Conservation (phyloP, 192 early-diverging fungal species). For the Obelidium mucronatum region DNA sequence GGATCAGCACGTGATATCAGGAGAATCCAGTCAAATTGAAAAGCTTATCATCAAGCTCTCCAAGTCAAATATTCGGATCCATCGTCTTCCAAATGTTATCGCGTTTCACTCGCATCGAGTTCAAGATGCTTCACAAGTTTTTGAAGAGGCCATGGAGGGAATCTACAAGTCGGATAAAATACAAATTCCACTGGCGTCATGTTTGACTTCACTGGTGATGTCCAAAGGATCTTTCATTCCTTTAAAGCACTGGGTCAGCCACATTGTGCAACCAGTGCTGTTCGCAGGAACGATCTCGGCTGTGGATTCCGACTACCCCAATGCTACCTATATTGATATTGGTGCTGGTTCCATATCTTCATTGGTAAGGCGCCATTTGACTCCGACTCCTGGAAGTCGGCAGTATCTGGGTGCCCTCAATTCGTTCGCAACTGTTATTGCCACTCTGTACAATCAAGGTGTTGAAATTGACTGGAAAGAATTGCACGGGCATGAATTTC, state of each 20-base stretch:
- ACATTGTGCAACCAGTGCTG: slow-evolving; percentile 14
- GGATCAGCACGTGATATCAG: not conserved
- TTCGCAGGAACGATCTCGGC: not conserved
- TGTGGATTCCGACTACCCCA: not conserved
- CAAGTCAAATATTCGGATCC: not conserved
- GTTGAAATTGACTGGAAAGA: not conserved
- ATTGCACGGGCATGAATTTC: not conserved
- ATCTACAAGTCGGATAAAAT: not conserved
- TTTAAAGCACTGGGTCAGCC: slow-evolving; percentile 2
- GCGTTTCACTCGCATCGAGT: slow-evolving; percentile 15
- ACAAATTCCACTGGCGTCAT: not conserved
- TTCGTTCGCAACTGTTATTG: not conserved
- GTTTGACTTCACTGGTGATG: not conserved
- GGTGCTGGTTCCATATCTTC: not conserved
- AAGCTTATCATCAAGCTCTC: not conserved
- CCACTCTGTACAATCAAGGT: not conserved
- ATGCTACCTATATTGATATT: not conserved
- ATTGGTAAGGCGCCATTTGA: not conserved
- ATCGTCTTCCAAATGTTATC: not conserved
- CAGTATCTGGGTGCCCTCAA: not conserved
- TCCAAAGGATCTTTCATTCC: not conserved
- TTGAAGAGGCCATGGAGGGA: not conserved
- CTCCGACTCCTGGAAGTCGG: not conserved
- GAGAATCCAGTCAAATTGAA: not conserved
- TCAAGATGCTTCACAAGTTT: not conserved